phyloP scores from a whole-genome alignment of 805 yeast species.

The Yamadazyma olivae region DNA sequence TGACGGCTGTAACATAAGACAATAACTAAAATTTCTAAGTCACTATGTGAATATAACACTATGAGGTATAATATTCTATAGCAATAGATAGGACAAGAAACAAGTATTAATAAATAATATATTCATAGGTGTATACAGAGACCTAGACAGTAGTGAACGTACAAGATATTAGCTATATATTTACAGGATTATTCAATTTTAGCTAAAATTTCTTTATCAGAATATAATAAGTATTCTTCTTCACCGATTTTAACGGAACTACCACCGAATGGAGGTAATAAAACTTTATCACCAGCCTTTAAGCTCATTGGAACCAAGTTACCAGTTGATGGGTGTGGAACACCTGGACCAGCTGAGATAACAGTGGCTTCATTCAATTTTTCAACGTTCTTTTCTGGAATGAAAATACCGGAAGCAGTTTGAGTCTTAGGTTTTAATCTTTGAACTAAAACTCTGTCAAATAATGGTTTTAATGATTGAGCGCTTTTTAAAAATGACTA shows the following conservation, averaged over 20 bases:
- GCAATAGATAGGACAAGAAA: no score
- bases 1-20: no score
- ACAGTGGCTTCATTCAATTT: conserved; percentile 92
- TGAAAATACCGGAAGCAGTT: conserved; percentile 89
- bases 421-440: conserved; percentile 87
- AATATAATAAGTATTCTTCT: conserved; percentile 77
- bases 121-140: no score
- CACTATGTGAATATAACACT: no score
- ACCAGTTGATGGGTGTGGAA: conserved; percentile 67
- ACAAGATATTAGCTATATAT: no score
- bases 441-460: conserved; percentile 96
- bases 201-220: conserved; percentile 94
- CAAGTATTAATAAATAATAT: no score
- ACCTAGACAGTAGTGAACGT: no score
- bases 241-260: conserved; percentile 83
- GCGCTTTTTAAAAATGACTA: conserved; percentile 71
- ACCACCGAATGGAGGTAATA: conserved; percentile 95
- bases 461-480: conserved; percentile 83
- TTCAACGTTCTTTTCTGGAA: conserved; percentile 95
- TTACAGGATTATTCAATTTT: conserved; percentile 54
- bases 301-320: conserved; percentile 70
- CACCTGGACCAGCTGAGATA: conserved; percentile 94
- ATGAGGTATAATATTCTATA: no score
- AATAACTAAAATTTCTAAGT: no score
- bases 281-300: conserved; percentile 85